Evolutionary conservation across 1,284 basidiomycete genomes (phyloP).

Genomic region (Xerocomus amazonicus): DNA sequence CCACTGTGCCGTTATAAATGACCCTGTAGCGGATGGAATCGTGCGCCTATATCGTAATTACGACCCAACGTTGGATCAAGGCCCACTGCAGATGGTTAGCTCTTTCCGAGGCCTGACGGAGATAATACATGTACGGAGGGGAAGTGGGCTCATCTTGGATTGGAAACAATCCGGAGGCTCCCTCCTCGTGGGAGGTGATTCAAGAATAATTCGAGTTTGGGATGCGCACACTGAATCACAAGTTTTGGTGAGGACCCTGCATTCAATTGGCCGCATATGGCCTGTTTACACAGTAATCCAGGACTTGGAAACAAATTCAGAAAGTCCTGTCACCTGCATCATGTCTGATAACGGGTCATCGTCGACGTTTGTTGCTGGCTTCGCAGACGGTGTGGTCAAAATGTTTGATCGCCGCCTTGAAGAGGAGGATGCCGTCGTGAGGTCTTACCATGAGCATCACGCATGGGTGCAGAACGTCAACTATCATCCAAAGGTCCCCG

Average conservation of each 20-base stretch:
- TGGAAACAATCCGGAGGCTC: constrained; percentile 93
- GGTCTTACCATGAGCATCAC: constrained; percentile 79
- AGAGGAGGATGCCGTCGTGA: constrained; percentile 81
- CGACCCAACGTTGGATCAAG: constrained; percentile 59
- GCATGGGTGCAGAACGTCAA: constrained; percentile 92
- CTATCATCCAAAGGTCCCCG: constrained; percentile 72
- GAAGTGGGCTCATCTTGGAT: constrained; percentile 83
- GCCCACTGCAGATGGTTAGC: constrained; percentile 82
- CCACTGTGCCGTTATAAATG: not conserved
- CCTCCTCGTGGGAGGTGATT: constrained; percentile 88
- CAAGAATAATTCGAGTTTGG: constrained; percentile 88
- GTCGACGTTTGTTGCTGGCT: constrained; percentile 85
- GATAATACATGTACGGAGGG: constrained; percentile 66
- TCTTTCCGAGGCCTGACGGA: constrained; percentile 90
- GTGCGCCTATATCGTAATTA: constrained; percentile 93
- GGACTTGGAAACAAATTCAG: constrained; percentile 87
- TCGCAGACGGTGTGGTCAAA: constrained; percentile 89
- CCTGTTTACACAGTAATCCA: constrained; percentile 29
- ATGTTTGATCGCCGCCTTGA: constrained; percentile 90
- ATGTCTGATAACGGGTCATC: constrained; percentile 76
- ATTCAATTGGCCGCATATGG: not conserved
- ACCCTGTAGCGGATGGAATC: constrained; percentile 76
- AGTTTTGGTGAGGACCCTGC: constrained; percentile 54
- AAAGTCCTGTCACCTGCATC: constrained; percentile 87
- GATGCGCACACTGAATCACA: constrained; percentile 91